Evolutionary conservation across 768 basidiomycete species (phyloP), one percentile per base, ranked within the genome.

Genomic region (Ephemerocybe angulata): DNA sequence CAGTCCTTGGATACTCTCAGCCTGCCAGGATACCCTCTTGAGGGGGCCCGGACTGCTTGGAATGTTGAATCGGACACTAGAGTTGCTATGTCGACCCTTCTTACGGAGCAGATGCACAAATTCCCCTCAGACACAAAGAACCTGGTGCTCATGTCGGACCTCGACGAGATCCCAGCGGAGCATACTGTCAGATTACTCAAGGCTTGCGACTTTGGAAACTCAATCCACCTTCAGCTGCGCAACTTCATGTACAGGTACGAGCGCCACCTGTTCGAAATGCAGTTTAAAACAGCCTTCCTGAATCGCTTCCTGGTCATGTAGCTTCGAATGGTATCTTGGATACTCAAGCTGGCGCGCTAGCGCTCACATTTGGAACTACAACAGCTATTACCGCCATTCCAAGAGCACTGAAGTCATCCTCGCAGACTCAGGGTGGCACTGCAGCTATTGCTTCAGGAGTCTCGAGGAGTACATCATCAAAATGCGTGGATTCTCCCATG

Each of bases 351-450:
- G 81, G 82, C 76, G 82, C 47, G 81, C 83, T 11, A 76, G 75
- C 57, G 78, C 76, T 12, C 77, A 80, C 54, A 68, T 69, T 15
- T 82, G 78, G 79, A 67, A 58, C n/a, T 56, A 63, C n/a, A 61
- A 65, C 28, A 72, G 65, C 49, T 74, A 64, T 53, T 84, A 84
- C 62, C 72, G 74, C 27, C 81, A 82, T 61, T 77, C 77, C 19
- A 75, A 79, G 63, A 72, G 74, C 50, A 70, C 70, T 8, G 73
- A 82, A 47, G 62, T 65, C 33, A 67, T 80, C 8, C 76, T 86
- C 31, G 80, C 81, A 21, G 83, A 86, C 63, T 70, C 82, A n/a
- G 85, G 84, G 1, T 86, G 83, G 83, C 84, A 86, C 61, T 85
- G 83, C 69, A 82, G 80, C 54, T 86, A 80, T 69, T 86, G 84